Evolutionary conservation across 176 grass and related monocot species (phyloP).

Genomic region (Oryza officinalis): DNA sequence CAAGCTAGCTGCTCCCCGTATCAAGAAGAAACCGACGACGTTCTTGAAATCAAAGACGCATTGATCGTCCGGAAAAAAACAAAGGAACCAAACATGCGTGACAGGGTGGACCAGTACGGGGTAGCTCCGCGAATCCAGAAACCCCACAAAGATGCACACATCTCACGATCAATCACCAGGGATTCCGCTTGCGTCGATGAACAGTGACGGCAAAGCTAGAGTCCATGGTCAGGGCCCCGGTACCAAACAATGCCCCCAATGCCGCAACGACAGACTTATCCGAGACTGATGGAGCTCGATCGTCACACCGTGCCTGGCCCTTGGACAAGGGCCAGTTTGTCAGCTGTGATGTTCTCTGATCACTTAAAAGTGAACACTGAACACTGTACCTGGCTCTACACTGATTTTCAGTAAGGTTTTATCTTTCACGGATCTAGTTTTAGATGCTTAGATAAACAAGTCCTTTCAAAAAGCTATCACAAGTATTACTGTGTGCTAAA

Average conservation of each 20-base stretch:
- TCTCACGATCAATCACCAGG: not conserved
- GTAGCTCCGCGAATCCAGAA: slow-evolving; percentile 5
- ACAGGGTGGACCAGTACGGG: not conserved
- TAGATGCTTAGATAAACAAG: not conserved
- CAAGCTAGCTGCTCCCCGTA: not conserved
- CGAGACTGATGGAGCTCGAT: slow-evolving; percentile 10
- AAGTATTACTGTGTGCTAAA: too few relatives aligned
- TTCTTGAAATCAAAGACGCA: not conserved
- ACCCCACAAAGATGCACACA: not conserved
- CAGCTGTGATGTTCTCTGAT: not conserved
- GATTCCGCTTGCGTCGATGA: not conserved
- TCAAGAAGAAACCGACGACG: not conserved
- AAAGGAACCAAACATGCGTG: not conserved
- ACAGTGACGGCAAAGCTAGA: not conserved
- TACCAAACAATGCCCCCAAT: slow-evolving; percentile 17
- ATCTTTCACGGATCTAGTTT: not conserved
- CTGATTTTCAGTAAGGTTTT: not conserved
- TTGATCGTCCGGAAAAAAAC: not conserved
- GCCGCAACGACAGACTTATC: slow-evolving; percentile 11
- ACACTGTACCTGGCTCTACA: not conserved
- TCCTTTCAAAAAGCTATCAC: too few relatives aligned
- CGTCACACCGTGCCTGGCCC: not conserved
- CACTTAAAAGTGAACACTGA: too few relatives aligned
- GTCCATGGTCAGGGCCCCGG: not conserved
- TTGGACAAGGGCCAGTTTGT: not conserved